Percentiles rank a stretch among this genome's conserved stretches.
Evolutionary conservation across 2,329 filamentous ascomycete genomes (phyloP).

Genomic region (Penicillium freii): DNA sequence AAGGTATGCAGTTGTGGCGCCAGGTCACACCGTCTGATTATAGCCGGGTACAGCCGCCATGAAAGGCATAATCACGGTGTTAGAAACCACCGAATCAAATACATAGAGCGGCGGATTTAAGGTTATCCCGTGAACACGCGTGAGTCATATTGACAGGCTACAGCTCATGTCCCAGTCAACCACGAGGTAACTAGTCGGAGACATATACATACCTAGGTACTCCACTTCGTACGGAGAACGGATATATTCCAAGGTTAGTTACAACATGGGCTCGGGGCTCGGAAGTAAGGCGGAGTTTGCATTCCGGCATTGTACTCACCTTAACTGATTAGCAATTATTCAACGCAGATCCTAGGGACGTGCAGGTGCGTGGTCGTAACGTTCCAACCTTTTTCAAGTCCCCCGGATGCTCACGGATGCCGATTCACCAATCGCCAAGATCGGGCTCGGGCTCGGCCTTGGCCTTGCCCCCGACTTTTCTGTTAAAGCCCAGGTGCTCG

Average conservation of each 20-base stretch:
- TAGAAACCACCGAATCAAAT: neutral
- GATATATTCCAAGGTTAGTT: too few species aligned
- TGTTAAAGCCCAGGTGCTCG: neutral
- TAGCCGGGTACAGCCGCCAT: neutral
- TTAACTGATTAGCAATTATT: conserved; percentile 1
- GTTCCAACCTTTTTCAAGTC: neutral
- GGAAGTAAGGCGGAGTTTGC: conserved; percentile 12
- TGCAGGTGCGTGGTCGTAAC: conserved; percentile 21
- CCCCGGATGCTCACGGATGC: conserved; percentile 21
- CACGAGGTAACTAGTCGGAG: conserved; percentile 7
- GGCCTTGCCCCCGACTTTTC: neutral
- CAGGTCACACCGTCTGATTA: conserved; percentile 5
- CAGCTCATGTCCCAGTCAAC: neutral
- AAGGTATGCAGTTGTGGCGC: neutral
- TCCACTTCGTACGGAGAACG: neutral
- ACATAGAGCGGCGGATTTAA: neutral
- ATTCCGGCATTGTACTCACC: conserved; percentile 2
- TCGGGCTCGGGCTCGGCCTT: conserved; percentile 3
- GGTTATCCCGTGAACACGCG: neutral
- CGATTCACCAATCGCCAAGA: conserved; percentile 14
- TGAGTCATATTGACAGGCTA: conserved; percentile 17
- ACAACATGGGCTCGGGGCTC: neutral
- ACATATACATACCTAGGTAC: neutral
- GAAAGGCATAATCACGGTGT: neutral
- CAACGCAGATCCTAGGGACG: conserved; percentile 11